Base-by-base conservation (phyloP, 2,329 filamentous ascomycete species). In the Apiospora marii region DNA sequence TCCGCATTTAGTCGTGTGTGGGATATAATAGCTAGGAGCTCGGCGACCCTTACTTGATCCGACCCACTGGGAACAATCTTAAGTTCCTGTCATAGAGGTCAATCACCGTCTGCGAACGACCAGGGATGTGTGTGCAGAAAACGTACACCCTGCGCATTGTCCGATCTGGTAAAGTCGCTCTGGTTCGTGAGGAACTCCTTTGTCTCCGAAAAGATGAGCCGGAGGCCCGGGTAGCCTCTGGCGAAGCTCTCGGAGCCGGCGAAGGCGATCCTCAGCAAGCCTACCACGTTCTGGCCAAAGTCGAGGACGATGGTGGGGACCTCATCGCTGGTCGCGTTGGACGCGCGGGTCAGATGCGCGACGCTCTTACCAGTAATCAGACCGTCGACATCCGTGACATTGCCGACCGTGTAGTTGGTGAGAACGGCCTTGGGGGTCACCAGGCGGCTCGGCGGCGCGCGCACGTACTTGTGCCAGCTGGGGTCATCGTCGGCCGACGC, bases 91-190 rank as follows among this genome's bases (percentile, higher is more conserved):
- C 22, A 70, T 30, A 22, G 37, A 76, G 79, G 76, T 73, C 30
- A 68, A 13, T 30, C 19, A n/a, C 58, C 4, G 19, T 22, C 10
- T n/a, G 30, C 30, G 34, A 34, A n/a, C 6, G 3, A 64, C 0
- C 34, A 64, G 19, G 22, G 5, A 30, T 30, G 58, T 5, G 1
- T 16, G n/a, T 10, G 64, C 24, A 41, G 3, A 5, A 79, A 76
- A 71, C 46, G 74, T 75, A 44, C 72, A 48, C 19, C 72, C 53
- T 74, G 71, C 37, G 69, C 75, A 72, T 85, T 87, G 70, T 87
- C 80, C 12, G 86, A 88, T 51, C 86, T 78, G 1, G 85, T 85
- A 71, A 87, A 88, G 74, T 88, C 86, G 72, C 85, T 86, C 19
- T 82, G 78, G 71, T 85, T 75, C 0, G 79, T 80, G 22, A 88